Evolutionary conservation across 116 monocot genomes (phyloP).

Genomic region (Phalaenopsis hybrid): DNA sequence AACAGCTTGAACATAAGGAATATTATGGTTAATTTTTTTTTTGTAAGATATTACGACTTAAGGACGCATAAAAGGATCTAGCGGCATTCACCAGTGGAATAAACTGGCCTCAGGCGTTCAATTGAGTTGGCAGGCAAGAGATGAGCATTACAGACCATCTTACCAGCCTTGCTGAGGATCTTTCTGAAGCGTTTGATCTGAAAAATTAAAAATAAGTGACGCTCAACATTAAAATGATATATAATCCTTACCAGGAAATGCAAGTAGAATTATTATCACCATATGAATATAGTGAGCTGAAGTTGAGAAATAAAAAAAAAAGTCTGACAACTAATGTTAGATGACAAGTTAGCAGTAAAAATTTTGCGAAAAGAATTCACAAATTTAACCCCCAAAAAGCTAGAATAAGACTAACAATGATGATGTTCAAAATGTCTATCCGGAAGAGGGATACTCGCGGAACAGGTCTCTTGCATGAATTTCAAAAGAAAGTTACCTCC

Average conservation of each 20-base stretch:
- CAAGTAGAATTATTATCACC: no score
- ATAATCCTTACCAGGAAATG: no score
- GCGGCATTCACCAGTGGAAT: slow-evolving; percentile 33
- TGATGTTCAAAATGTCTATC: not conserved
- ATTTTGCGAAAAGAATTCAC: not conserved
- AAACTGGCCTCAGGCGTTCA: slow-evolving; percentile 46
- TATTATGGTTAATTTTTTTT: not conserved
- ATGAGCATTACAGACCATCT: slow-evolving; percentile 27
- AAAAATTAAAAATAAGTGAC: no score
- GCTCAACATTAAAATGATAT: no score
- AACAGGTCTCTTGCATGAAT: not conserved
- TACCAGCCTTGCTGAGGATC: slow-evolving; percentile 53
- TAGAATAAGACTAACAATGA: not conserved
- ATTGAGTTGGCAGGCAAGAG: slow-evolving; percentile 32
- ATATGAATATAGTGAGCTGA: no score
- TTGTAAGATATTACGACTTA: not conserved
- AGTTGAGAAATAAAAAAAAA: not conserved
- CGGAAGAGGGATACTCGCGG: not conserved
- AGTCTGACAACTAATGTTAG: not conserved
- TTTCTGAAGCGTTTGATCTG: slow-evolving; percentile 56
- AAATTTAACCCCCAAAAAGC: not conserved
- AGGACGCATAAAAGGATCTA: slow-evolving; percentile 1
- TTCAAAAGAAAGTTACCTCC: no score
- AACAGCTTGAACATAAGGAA: not conserved
- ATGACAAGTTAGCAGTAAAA: not conserved